Evolutionary conservation across 192 early-diverging fungal genomes (phyloP).

Genomic region (Funneliformis mosseae): DNA sequence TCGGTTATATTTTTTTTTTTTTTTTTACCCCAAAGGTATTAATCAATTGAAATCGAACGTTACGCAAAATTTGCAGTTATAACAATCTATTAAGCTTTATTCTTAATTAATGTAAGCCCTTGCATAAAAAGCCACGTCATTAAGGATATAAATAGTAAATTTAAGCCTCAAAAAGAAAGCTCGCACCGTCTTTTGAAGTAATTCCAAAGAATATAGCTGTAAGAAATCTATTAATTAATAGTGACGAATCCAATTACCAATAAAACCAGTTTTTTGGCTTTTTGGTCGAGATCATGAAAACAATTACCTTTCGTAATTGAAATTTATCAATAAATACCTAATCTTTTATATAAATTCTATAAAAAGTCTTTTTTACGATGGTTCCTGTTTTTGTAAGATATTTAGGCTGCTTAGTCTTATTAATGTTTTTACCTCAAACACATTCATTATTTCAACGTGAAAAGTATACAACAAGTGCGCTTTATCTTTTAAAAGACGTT

Average conservation of each 20-base stretch:
- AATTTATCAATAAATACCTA: background rate
- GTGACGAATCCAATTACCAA: background rate
- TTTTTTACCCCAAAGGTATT: too few relatives aligned
- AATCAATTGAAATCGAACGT: too few relatives aligned
- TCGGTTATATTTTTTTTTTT: too few relatives aligned
- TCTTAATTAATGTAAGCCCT: too few relatives aligned
- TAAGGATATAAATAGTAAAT: too few relatives aligned
- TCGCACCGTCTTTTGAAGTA: too few relatives aligned
- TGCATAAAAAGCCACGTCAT: too few relatives aligned
- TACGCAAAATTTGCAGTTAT: too few relatives aligned
- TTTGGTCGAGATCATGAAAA: background rate
- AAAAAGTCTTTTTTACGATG: background rate
- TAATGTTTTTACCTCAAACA: background rate
- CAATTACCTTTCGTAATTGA: background rate
- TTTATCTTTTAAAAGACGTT: constrained; percentile 61
- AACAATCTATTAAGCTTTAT: too few relatives aligned
- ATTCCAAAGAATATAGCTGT: too few relatives aligned
- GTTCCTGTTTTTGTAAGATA: background rate
- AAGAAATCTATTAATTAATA: too few relatives aligned
- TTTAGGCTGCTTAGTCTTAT: background rate
- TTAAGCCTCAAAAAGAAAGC: too few relatives aligned
- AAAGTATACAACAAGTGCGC: constrained; percentile 46
- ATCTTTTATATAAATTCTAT: background rate
- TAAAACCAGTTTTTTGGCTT: background rate
- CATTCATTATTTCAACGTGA: background rate